A percentile compares a stretch with the other conserved stretches of the same genome.
Conservation (phyloP, 441 rosid genomes). For the Arabidopsis lyrata region DNA sequence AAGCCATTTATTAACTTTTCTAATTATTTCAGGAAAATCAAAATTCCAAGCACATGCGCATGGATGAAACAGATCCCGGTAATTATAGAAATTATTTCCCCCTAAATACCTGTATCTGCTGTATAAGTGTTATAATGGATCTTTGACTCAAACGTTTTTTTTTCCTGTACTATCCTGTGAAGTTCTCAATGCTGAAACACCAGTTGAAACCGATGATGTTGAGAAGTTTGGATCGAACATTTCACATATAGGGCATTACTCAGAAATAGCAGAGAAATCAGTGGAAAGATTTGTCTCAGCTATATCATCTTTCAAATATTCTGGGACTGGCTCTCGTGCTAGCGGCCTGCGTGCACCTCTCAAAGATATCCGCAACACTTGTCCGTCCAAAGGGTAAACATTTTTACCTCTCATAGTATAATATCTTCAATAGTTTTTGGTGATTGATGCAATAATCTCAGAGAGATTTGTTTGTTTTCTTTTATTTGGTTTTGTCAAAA, state of each 20-base stretch:
- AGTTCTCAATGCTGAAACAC: constrained; percentile 44
- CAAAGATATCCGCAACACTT: constrained; percentile 64
- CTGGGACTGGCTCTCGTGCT: constrained; percentile 79
- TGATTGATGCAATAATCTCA: constrained; percentile 26
- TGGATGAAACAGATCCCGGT: constrained; percentile 45
- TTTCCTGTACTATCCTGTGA: constrained; percentile 2
- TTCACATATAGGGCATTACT: constrained; percentile 68
- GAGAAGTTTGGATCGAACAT: constrained; percentile 84
- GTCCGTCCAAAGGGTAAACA: constrained; percentile 57
- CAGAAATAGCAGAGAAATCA: constrained; percentile 85
- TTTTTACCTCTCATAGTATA: background rate
- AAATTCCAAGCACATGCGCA: constrained; percentile 53
- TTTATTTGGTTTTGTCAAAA: constrained; percentile 13
- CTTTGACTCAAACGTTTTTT: background rate
- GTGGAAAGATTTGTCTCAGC: constrained; percentile 74
- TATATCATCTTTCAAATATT: constrained; percentile 67
- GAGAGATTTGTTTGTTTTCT: constrained; percentile 25
- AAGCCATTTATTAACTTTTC: constrained; percentile 26
- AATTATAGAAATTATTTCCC: background rate
- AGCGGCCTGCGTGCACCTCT: constrained; percentile 94
- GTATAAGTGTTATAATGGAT: constrained; percentile 9
- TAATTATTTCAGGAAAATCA: constrained; percentile 61
- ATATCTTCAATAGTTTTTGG: constrained; percentile 20
- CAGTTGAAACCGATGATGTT: constrained; percentile 40
- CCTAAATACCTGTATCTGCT: background rate